These are phyloP conservation scores for Polytolypa hystricis DNA, from an alignment of 2,329 filamentous ascomycete genomes.

Conservation along the genomic window DNA sequence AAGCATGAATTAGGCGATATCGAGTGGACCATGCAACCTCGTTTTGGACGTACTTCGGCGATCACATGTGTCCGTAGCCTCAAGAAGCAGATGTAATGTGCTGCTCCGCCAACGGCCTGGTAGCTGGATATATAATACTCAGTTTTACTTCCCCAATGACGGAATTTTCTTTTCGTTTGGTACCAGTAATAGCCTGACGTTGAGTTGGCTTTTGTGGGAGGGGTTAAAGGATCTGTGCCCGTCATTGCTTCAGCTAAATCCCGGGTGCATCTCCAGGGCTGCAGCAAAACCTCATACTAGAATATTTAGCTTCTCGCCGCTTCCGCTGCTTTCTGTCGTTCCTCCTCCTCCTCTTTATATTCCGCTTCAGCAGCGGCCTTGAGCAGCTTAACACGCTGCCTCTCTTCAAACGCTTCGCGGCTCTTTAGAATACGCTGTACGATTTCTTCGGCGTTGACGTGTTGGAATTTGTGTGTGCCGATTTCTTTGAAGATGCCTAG, in stretches of 20 bases:
- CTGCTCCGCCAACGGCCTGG: too few relatives aligned
- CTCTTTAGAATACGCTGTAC: slow-evolving; percentile 83
- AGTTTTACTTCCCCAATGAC: too few relatives aligned
- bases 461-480: slow-evolving; percentile 62
- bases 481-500: slow-evolving; percentile 80
- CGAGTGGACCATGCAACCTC: too few relatives aligned
- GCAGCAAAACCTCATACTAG: background rate
- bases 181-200: too few relatives aligned
- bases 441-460: slow-evolving; percentile 87
- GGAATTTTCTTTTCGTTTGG: too few relatives aligned
- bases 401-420: slow-evolving; percentile 76
- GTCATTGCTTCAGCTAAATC: background rate
- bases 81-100: too few relatives aligned
- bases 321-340: slow-evolving; percentile 10
- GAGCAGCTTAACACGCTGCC: slow-evolving; percentile 79
- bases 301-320: background rate
- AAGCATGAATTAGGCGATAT: too few relatives aligned
- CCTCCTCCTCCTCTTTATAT: slow-evolving; percentile 48
- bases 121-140: too few relatives aligned
- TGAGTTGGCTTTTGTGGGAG: too few relatives aligned
- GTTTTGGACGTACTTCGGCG: too few relatives aligned
- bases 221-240: too few relatives aligned
- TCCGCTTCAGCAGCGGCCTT: slow-evolving; percentile 69
- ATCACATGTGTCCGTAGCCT: too few relatives aligned
- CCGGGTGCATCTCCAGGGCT: background rate